These are phyloP conservation scores for Vaccinium vitisidaea DNA, from an alignment of 148 eudicot genomes.

Conservation along the genomic window DNA sequence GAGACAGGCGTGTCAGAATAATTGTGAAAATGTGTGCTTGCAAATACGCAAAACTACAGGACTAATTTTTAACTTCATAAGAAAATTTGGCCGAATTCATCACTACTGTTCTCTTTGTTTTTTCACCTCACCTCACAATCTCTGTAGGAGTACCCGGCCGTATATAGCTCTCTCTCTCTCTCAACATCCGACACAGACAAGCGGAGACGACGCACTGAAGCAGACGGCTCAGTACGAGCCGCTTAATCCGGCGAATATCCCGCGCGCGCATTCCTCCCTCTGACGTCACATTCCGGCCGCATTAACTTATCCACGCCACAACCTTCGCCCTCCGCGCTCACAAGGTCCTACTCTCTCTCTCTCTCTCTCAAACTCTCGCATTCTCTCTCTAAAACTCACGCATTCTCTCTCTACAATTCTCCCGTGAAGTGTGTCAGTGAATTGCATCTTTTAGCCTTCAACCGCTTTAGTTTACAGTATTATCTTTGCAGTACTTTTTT, in stretches of 20 bases:
- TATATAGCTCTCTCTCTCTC: not conserved
- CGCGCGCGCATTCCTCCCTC: conserved; percentile 26
- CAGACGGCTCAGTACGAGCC: conserved; percentile 7
- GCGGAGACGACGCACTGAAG: conserved; percentile 16
- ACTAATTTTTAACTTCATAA: too few species aligned
- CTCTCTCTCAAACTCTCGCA: not conserved
- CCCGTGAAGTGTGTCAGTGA: conserved; percentile 8
- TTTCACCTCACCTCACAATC: not conserved
- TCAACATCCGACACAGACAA: conserved; percentile 19
- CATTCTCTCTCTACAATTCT: not conserved
- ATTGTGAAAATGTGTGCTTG: not conserved
- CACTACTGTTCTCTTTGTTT: not conserved
- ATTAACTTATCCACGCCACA: conserved; percentile 8
- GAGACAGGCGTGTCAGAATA: not conserved
- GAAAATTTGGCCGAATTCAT: not conserved
- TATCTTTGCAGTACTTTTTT: conserved; percentile 9
- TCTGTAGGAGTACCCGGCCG: not conserved
- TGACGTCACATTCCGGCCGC: conserved; percentile 20
- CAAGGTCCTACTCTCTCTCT: not conserved
- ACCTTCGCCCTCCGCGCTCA: not conserved
- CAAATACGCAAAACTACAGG: not conserved
- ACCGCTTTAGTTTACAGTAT: not conserved
- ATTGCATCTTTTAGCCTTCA: conserved; percentile 9
- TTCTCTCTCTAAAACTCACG: not conserved
- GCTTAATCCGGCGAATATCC: conserved; percentile 28